These are phyloP conservation scores for Lactifluus pinguis DNA, from an alignment of 768 basidiomycete species.

Conservation along the genomic window DNA sequence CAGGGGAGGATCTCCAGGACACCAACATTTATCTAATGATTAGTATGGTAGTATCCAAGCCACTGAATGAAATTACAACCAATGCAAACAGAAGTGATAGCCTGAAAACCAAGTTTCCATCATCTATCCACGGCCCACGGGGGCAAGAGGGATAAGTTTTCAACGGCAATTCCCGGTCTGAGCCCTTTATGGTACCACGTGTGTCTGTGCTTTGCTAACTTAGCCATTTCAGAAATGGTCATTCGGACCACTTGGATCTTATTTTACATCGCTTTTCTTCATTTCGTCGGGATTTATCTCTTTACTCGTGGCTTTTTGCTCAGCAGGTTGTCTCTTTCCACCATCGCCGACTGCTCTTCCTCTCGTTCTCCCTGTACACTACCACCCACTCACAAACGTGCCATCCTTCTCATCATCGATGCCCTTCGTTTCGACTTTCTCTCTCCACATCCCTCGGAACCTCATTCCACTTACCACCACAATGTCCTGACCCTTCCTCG, in stretches of 20 bases:
- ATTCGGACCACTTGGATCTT: conserved; percentile 28
- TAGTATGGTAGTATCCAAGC: too few species aligned
- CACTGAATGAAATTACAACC: too few species aligned
- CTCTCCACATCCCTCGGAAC: conserved; percentile 54
- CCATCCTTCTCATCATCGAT: conserved; percentile 84
- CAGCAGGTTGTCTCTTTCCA: conserved; percentile 60
- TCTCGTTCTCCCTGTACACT: conserved; percentile 34
- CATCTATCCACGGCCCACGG: too few species aligned
- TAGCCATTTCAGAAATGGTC: background rate
- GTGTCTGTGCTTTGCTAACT: too few species aligned
- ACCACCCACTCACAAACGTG: conserved; percentile 62
- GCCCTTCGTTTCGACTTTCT: conserved; percentile 92
- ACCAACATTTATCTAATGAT: too few species aligned
- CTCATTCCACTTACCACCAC: conserved; percentile 65
- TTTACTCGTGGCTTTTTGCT: conserved; percentile 91
- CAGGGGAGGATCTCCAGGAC: background rate
- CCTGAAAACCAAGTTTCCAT: too few species aligned
- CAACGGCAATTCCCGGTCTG: background rate
- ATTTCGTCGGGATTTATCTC: conserved; percentile 73
- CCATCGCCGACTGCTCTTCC: conserved; percentile 37
- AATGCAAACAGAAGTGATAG: too few species aligned
- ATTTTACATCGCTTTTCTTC: conserved; percentile 55
- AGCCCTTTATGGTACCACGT: too few species aligned
- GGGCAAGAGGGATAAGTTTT: too few species aligned
- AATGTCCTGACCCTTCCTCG: conserved; percentile 72